A percentile compares a stretch with the other conserved stretches of the same genome.
These are phyloP conservation scores for Rubroboletus pulcherrimus DNA, from an alignment of 768 basidiomycete species.

Conservation along the genomic window DNA sequence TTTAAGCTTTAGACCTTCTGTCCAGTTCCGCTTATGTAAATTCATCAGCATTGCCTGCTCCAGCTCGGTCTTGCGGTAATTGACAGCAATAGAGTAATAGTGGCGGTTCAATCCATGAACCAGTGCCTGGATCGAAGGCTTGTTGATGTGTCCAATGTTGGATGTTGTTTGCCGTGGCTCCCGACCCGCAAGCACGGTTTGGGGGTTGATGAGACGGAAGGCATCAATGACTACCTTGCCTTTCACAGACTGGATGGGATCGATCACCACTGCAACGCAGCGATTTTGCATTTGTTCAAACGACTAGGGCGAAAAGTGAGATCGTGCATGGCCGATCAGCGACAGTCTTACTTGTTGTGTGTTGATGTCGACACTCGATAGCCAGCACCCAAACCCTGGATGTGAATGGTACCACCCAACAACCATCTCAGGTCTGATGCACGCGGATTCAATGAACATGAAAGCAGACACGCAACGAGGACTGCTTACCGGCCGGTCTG, in stretches of 20 bases:
- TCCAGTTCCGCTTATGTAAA: constrained; percentile 98
- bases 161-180: constrained; percentile 97
- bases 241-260: constrained; percentile 98
- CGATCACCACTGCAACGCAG: constrained; percentile 95
- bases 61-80: constrained; percentile 96
- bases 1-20: constrained; percentile 87
- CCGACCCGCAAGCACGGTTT: constrained; percentile 83
- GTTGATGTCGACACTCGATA: constrained; percentile 98
- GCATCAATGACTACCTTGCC: constrained; percentile 99
- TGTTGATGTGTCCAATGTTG: constrained; percentile 98
- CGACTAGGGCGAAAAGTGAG: constrained; percentile 52
- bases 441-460: constrained; percentile 4
- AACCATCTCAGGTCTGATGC: constrained; percentile 84
- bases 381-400: constrained; percentile 99
- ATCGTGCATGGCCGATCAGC: neutral
- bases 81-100: constrained; percentile 97
- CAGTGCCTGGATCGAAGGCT: constrained; percentile 97
- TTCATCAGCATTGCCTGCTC: constrained; percentile 99
- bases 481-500: constrained; percentile 87
- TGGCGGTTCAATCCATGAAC: constrained; percentile 97
- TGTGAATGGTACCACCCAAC: constrained; percentile 99
- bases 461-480: constrained; percentile 1
- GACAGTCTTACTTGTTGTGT: constrained; percentile 77
- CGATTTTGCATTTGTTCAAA: constrained; percentile 93
- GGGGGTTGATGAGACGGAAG: constrained; percentile 94